Conservation (phyloP, 768 basidiomycete species). For the Mycena metata region DNA sequence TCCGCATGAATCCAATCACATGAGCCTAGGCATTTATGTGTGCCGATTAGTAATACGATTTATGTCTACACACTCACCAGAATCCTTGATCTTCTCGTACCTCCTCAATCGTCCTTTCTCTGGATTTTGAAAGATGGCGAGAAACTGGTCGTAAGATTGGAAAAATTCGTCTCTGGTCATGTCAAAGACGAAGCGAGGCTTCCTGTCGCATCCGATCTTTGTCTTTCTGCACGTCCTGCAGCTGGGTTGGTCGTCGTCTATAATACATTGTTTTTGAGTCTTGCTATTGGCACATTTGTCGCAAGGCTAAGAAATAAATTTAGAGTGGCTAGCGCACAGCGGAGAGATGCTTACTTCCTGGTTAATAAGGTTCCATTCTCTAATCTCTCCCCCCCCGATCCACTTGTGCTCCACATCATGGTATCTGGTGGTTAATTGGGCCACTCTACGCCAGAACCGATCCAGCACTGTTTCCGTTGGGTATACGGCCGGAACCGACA, state of each 20-base stretch:
- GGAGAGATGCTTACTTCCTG: no score
- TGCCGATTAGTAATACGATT: no score
- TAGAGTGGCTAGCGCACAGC: no score
- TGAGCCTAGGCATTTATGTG: no score
- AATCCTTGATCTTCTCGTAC: background rate
- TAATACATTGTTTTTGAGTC: background rate
- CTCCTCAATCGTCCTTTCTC: background rate
- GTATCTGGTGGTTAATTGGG: background rate
- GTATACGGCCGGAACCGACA: no score
- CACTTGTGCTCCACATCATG: background rate
- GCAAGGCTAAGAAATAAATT: no score
- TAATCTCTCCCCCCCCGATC: background rate
- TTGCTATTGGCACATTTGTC: background rate
- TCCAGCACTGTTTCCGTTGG: background rate
- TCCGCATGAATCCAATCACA: no score
- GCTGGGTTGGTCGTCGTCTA: constrained; percentile 1
- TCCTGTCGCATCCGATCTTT: constrained; percentile 13
- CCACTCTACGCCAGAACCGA: background rate
- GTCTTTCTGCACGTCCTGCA: background rate
- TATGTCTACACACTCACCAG: no score
- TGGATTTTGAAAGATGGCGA: background rate
- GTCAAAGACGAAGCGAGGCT: constrained; percentile 1
- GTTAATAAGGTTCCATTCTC: background rate
- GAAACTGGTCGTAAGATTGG: background rate
- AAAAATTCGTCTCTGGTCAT: constrained; percentile 3